These are phyloP conservation scores for Gentiana dahurica DNA, from an alignment of 257 asterid species.

Conservation along the genomic window DNA sequence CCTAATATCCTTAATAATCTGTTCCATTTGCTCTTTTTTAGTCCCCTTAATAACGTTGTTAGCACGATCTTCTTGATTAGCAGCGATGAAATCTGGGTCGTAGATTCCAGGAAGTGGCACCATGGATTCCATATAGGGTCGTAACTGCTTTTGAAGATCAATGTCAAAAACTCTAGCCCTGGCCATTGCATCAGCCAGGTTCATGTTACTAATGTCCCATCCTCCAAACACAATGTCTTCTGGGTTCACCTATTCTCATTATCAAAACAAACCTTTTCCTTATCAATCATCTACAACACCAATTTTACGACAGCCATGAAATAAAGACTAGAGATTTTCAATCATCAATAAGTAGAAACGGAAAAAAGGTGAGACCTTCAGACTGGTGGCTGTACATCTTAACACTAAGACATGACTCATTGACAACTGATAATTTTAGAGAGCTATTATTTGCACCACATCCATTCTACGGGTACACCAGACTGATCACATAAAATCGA, in stretches of 20 bases:
- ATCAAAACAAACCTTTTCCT: constrained; percentile 9
- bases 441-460: too few relatives aligned
- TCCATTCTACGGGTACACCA: too few relatives aligned
- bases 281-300: background rate
- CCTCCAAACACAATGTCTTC: constrained; percentile 93
- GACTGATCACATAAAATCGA: too few relatives aligned
- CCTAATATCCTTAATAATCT: constrained; percentile 77
- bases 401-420: too few relatives aligned
- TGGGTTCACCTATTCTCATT: constrained; percentile 59
- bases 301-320: background rate
- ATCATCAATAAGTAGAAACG: too few relatives aligned
- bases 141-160: constrained; percentile 86
- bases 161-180: constrained; percentile 85
- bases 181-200: constrained; percentile 94
- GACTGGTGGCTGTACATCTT: too few relatives aligned
- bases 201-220: constrained; percentile 97
- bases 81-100: constrained; percentile 95
- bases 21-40: constrained; percentile 73
- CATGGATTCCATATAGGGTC: constrained; percentile 98
- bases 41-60: constrained; percentile 80
- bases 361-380: too few relatives aligned
- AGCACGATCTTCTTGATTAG: constrained; percentile 92
- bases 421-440: too few relatives aligned
- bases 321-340: too few relatives aligned
- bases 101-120: constrained; percentile 98